Conservation (phyloP, 176 grass and related monocot species). For the Ensete ventricosum region DNA sequence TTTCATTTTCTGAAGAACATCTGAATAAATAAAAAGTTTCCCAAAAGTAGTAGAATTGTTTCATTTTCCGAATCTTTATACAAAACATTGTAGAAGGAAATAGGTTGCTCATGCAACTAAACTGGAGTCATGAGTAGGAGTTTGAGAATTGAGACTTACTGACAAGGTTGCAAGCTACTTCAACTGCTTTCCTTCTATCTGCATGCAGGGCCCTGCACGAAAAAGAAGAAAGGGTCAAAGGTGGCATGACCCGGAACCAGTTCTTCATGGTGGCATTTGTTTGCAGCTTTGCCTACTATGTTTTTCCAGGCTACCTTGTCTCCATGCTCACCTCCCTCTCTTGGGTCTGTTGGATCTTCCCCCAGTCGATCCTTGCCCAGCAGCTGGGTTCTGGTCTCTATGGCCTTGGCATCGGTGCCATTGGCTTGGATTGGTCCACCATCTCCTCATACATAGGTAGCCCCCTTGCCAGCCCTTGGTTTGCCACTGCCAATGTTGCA, state of each 20-base stretch:
- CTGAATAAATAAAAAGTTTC: background rate
- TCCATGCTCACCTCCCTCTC: slow-evolving; percentile 95
- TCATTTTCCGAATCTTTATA: too few relatives aligned
- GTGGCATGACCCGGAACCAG: slow-evolving; percentile 62
- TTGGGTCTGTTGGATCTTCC: slow-evolving; percentile 89
- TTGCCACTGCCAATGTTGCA: slow-evolving; percentile 75
- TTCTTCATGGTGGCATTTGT: slow-evolving; percentile 84
- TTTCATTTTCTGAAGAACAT: background rate
- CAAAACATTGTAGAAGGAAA: too few relatives aligned
- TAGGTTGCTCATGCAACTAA: too few relatives aligned
- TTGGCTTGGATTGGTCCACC: slow-evolving; percentile 73
- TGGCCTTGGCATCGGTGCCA: slow-evolving; percentile 63
- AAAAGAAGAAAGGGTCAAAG: slow-evolving; percentile 47
- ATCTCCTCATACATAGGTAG: slow-evolving; percentile 80
- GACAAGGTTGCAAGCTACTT: background rate
- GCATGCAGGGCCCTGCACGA: slow-evolving; percentile 53
- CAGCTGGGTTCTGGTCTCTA: slow-evolving; percentile 72
- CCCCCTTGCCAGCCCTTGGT: slow-evolving; percentile 94
- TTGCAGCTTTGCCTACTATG: slow-evolving; percentile 78
- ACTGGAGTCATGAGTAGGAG: background rate
- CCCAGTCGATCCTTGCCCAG: slow-evolving; percentile 59
- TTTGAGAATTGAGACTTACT: background rate
- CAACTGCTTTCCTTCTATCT: background rate
- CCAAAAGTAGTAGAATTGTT: too few relatives aligned
- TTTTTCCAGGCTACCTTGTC: slow-evolving; percentile 81